Percentiles rank a stretch among this genome's conserved stretches.
Conservation (phyloP, 2,329 filamentous ascomycete genomes). For the Talaromyces sp. region DNA sequence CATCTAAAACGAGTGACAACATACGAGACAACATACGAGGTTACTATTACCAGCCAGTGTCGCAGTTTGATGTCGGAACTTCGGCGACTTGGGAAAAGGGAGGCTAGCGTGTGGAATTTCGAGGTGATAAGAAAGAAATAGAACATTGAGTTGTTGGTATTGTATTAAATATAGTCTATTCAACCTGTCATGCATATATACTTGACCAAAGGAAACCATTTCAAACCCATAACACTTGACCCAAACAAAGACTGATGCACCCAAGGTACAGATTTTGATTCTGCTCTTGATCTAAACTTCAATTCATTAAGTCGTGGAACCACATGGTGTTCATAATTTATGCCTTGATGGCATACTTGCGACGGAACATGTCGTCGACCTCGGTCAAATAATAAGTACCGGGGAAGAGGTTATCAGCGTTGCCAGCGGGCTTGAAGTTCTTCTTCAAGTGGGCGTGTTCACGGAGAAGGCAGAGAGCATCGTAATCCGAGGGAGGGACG, state of each 20-base stretch:
- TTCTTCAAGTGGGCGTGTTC: conserved; percentile 82
- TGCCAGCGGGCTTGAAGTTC: conserved; percentile 67
- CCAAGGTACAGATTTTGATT: conserved; percentile 1
- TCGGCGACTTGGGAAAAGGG: background rate
- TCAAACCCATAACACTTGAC: background rate
- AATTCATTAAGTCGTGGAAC: conserved; percentile 15
- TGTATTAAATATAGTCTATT: conserved; percentile 9
- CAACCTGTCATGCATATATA: conserved; percentile 11
- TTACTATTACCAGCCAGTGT: too few species aligned
- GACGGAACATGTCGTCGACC: conserved; percentile 82
- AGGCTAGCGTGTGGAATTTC: background rate
- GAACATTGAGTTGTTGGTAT: background rate
- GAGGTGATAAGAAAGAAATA: background rate
- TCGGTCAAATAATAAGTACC: conserved; percentile 76
- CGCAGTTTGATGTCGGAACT: background rate
- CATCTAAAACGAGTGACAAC: conserved; percentile 2
- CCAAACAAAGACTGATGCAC: background rate
- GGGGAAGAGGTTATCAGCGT: conserved; percentile 60
- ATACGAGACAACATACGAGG: conserved; percentile 1
- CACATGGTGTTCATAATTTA: conserved; percentile 38
- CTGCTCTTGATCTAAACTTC: conserved; percentile 5
- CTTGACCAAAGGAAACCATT: conserved; percentile 1
- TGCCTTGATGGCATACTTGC: conserved; percentile 71
- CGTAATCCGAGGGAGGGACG: conserved; percentile 69
- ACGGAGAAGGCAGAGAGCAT: conserved; percentile 73